phyloP scores from a whole-genome alignment of 345 rosid species.

The Kernera saxatilis region DNA sequence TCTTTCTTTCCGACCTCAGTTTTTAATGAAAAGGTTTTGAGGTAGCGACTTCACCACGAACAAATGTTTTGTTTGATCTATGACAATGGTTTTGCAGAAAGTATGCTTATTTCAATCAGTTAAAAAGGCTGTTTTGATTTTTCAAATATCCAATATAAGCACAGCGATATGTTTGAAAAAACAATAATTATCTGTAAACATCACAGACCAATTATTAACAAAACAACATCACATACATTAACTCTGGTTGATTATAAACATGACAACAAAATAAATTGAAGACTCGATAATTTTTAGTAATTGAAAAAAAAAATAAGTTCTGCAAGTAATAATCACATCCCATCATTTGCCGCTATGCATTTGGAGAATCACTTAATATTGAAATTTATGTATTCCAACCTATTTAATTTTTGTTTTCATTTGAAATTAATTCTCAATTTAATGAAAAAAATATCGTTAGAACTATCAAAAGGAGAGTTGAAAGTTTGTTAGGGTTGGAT shows the following conservation, averaged over 20 bases:
- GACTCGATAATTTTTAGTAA: background rate
- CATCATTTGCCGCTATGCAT: background rate
- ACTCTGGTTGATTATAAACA: background rate
- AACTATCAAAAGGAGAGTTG: conserved; percentile 24
- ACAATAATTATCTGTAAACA: background rate
- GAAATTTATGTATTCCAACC: background rate
- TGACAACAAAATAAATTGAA: background rate
- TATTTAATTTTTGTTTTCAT: background rate
- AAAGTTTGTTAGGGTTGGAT: conserved; percentile 31
- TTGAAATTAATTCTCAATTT: conserved; percentile 2
- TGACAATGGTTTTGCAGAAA: background rate
- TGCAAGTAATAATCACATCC: background rate
- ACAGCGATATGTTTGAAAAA: background rate
- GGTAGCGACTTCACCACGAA: background rate
- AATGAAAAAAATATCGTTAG: conserved; percentile 17
- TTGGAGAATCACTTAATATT: background rate
- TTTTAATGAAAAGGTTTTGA: background rate
- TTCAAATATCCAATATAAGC: background rate
- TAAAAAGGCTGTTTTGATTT: background rate
- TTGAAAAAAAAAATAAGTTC: background rate
- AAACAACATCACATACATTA: background rate
- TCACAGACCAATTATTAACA: too few species aligned
- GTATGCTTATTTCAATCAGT: background rate
- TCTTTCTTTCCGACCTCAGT: background rate
- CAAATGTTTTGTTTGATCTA: background rate